Base-by-base conservation (phyloP, 345 rosid species). In the Dovyalis caffra region DNA sequence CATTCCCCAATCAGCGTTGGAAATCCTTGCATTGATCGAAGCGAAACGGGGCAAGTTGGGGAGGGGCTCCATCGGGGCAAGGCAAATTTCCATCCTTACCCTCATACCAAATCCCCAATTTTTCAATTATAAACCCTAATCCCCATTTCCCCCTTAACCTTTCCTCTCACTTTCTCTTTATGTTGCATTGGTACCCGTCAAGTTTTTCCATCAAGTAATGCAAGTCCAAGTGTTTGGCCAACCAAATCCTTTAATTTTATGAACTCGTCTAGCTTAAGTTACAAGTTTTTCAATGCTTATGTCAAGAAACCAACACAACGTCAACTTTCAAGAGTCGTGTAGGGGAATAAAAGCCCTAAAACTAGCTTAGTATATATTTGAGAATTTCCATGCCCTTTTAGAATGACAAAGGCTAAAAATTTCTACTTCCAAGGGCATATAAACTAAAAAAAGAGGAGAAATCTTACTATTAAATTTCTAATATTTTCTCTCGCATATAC, bases 401-500 rank as follows among this genome's bases (percentile, higher is more conserved):
- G 26, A 53, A 53, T 53, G 23, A n/a, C 26, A 3, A n/a, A 0
- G 10, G 58, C 26, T n/a, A 26, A 53, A 8, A n/a, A 23, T 8
- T 7, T 8, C 60, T 3, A 28, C 28, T 56, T 23, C 67, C 38
- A 23, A 1, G 7, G 34, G 6, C 15, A 4, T 53, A 15, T 21
- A 37, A 25, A 34, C 29, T 35, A 32, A 40, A n/a, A 4, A 1
- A 21, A 11, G 29, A 31, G 7, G 40, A 31, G 8, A 38, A 25
- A 9, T 51, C 7, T 5, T 33, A 25, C 16, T 35, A 20, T 10
- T 14, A 25, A 66, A 47, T 5, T 56, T 40, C 33, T 61, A 75
- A 47, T 16, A 68, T 43, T 62, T 68, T 45, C 58, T 68, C n/a
- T 31, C 15, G 32, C 57, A 32, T 75, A 32, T 31, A 68, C 26